Evolutionary conservation across 257 asterid species (phyloP), one percentile per base, ranked within the genome.

Genomic region (Nicotiana sylvestris): DNA sequence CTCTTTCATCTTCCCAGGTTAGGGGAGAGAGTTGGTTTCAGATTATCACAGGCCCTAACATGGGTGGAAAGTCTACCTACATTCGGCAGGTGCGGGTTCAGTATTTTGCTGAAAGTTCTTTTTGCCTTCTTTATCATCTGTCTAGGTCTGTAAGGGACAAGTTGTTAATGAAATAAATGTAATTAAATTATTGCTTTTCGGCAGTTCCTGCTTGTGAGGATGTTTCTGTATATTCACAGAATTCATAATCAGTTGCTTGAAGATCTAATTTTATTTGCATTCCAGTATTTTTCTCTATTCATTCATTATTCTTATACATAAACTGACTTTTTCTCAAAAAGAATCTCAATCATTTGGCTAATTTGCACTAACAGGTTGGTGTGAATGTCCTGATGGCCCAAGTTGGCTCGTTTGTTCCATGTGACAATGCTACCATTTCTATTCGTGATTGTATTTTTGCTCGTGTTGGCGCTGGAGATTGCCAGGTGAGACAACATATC

Each of bases 391-490:
- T 94, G 86, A 96, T 96, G 99, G 97, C 99, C 55, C 99, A 96
- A 91, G 83, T 96, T 72, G 99, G 99, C 58, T 94, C 92, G 27
- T 96, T 93, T 81, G 92, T 96, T 79, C 98, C 99, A 51, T 96
- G 99, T 85, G 93, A 91, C 85, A 90, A 84, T 83, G 99, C 99
- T 68, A 87, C 81, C 86, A 90, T 96, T 87, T 93, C 99, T 82
- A 83, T 96, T 33, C 98, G 98, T 16, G 99, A 96, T 87, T 96
- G 98, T 89, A 93, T 96, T 80, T 96, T 96, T 84, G 99, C 99
- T 85, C 98, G 98, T 81, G 98, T 96, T 70, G 99, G 99, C 62
- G 99, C 99, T 83, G 99, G 99, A 84, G 99, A 96, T 89, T 96
- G 99, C 89, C 99, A 96, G 95, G 99, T 96, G 85, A 85, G 88